phyloP scores from a whole-genome alignment of 2,329 filamentous ascomycete species.

The Alternaria gaisen region DNA sequence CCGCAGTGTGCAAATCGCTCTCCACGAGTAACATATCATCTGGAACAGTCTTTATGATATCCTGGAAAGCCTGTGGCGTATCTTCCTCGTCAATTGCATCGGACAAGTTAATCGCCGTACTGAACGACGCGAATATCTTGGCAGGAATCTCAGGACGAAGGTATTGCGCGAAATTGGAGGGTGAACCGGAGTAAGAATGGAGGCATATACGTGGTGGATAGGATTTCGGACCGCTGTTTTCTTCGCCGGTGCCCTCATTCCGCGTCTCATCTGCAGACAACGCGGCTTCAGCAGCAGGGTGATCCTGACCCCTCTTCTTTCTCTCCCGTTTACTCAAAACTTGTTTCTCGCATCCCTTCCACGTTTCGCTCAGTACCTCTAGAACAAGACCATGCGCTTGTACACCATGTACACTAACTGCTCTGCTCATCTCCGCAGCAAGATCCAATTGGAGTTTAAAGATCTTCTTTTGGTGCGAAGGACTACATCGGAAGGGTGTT shows the following conservation, averaged over 20 bases:
- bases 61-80: slow-evolving; percentile 64
- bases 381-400: slow-evolving; percentile 77
- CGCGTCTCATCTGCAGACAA: slow-evolving; percentile 6
- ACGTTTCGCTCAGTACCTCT: slow-evolving; percentile 70
- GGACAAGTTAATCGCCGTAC: slow-evolving; percentile 79
- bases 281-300: slow-evolving; percentile 20
- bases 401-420: slow-evolving; percentile 77
- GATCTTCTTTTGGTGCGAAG: slow-evolving; percentile 73
- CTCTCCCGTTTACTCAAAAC: slow-evolving; percentile 67
- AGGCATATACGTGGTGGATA: slow-evolving; percentile 91
- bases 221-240: slow-evolving; percentile 59
- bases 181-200: slow-evolving; percentile 87
- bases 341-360: slow-evolving; percentile 74
- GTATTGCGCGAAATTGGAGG: slow-evolving; percentile 80
- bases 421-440: slow-evolving; percentile 71
- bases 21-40: slow-evolving; percentile 84
- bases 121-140: slow-evolving; percentile 88
- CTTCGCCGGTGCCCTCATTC: neutral
- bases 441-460: slow-evolving; percentile 74
- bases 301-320: slow-evolving; percentile 41
- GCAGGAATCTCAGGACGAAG: slow-evolving; percentile 75
- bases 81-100: slow-evolving; percentile 56
- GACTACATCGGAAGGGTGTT: slow-evolving; percentile 72
- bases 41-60: slow-evolving; percentile 76
- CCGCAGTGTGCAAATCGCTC: slow-evolving; percentile 88